Conservation (phyloP, 768 basidiomycete species). For the Lactarius hengduanensis region DNA sequence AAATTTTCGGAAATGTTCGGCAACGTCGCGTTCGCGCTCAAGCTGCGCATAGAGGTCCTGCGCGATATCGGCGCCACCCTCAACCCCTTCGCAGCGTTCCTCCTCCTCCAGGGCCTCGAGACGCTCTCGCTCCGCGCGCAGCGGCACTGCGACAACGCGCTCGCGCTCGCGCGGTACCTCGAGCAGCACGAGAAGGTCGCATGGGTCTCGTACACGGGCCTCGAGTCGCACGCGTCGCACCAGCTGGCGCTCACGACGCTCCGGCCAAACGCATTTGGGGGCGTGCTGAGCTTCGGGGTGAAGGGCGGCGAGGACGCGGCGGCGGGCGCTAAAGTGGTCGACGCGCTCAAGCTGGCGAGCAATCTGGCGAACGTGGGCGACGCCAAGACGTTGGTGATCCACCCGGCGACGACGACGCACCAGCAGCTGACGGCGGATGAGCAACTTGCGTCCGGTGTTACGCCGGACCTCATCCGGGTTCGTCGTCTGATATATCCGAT, state of each 20-base stretch:
- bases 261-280: conserved; percentile 59
- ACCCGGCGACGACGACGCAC: conserved; percentile 78
- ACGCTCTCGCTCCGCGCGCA: conserved; percentile 70
- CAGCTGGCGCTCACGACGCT: conserved; percentile 55
- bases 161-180: conserved; percentile 63
- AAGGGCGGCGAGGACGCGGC: conserved; percentile 48
- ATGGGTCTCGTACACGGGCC: conserved; percentile 81
- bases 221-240: conserved; percentile 60
- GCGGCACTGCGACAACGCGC: conserved; percentile 68
- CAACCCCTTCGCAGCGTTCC: conserved; percentile 73
- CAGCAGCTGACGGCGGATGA: conserved; percentile 63
- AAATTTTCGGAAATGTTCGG: conserved; percentile 68
- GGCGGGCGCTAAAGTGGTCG: conserved; percentile 60
- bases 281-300: conserved; percentile 76
- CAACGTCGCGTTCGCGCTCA: conserved; percentile 58
- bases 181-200: conserved; percentile 61
- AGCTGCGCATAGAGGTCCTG: conserved; percentile 61
- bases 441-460: conserved; percentile 63
- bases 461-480: conserved; percentile 73
- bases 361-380: conserved; percentile 75
- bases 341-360: conserved; percentile 67
- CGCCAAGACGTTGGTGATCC: conserved; percentile 79
- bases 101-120: conserved; percentile 76
- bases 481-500: conserved; percentile 25
- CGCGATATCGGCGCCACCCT: conserved; percentile 65